Base-by-base conservation (phyloP, 2,329 filamentous ascomycete genomes). In the Tolypocladium sp. region DNA sequence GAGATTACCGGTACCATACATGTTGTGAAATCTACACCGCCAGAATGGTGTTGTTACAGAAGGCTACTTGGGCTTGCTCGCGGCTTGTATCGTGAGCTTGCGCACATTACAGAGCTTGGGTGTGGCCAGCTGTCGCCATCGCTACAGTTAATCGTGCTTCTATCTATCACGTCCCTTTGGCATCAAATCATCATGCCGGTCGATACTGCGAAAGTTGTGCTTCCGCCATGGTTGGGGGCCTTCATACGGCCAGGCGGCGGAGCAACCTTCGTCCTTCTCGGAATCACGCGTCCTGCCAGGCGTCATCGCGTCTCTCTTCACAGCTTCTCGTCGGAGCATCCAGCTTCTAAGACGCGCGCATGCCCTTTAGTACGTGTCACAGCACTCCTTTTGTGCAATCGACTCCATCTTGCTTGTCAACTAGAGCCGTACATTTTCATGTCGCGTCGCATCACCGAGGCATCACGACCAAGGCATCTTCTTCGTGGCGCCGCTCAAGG, bases 401-500 rank as follows among this genome's bases (percentile, higher is more conserved):
- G 3, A 38, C 12, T 38, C 30, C 30, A 3, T 33, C 8, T 33
- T 4, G 6, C 4, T 33, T 4, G 6, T 30, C 3, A 30, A 3
- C 27, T n/a, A n/a, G n/a, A 33, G 30, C 5, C 5, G 1, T 6
- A 33, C 30, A 7, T 33, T 33, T 33, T 7, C 5, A 33, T 7
- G 30, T 33, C 30, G n/a, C n/a, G n/a, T n/a, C n/a, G n/a, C n/a
- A n/a, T n/a, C n/a, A n/a, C n/a, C n/a, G n/a, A n/a, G n/a, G n/a
- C n/a, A n/a, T n/a, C n/a, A 33, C 30, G 8, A 33, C 30, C 30
- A 12, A 13, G 4, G 7, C 51, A 53, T 76, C 77, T 79, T 80
- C 77, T 70, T 79, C 74, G 69, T 73, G 71, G 57, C 73, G 63
- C 60, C 68, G 70, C 76, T 42, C 73, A 51, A 70, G 71, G 74